Conservation (phyloP, 1,284 basidiomycete genomes). For the Cryptococcus amylolentus region DNA sequence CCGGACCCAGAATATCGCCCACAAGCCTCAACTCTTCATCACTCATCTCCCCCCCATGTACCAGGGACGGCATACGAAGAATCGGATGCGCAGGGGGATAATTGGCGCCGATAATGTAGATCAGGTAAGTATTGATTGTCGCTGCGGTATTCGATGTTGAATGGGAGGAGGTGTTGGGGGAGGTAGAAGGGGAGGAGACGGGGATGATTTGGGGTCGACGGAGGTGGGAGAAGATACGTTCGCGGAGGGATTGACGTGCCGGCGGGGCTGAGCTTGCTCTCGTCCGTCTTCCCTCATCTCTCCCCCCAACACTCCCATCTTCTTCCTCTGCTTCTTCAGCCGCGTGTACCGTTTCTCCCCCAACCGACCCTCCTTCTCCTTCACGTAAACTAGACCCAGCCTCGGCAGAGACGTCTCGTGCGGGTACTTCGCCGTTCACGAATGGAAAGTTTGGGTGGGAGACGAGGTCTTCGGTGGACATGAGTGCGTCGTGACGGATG, state of each 20-base stretch:
- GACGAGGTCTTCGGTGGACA: slow-evolving; percentile 40
- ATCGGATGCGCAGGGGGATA: slow-evolving; percentile 76
- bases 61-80: slow-evolving; percentile 67
- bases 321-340: too few species aligned
- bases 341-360: too few species aligned
- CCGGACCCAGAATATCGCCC: slow-evolving; percentile 55
- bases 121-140: slow-evolving; percentile 41
- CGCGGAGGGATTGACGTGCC: background rate
- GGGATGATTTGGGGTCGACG: slow-evolving; percentile 3
- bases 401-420: slow-evolving; percentile 1
- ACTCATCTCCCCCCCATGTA: slow-evolving; percentile 54
- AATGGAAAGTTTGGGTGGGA: slow-evolving; percentile 42
- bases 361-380: background rate
- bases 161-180: background rate
- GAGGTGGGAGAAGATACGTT: background rate
- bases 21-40: slow-evolving; percentile 66
- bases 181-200: background rate
- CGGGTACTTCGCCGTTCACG: slow-evolving; percentile 32
- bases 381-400: background rate
- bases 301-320: too few species aligned
- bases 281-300: too few species aligned
- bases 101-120: slow-evolving; percentile 61
- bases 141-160: background rate
- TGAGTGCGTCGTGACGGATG: slow-evolving; percentile 31
- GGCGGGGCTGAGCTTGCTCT: too few species aligned